A percentile compares a stretch with the other conserved stretches of the same genome.
These are phyloP conservation scores for Bidens hawaiensis DNA, from an alignment of 140 eudicot species.

Conservation along the genomic window DNA sequence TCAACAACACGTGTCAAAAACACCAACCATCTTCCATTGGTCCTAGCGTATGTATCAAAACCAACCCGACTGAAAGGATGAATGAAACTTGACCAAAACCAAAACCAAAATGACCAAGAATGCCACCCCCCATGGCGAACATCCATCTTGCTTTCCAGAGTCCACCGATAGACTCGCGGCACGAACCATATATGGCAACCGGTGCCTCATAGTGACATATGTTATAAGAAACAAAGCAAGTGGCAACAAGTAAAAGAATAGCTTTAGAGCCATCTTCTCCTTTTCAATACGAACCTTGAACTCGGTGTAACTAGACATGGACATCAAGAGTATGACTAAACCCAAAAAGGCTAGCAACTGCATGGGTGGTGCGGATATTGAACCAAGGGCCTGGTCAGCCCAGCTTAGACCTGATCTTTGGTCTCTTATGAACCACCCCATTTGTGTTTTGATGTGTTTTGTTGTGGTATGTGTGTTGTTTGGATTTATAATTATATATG, in stretches of 20 bases:
- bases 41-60: constrained; percentile 32
- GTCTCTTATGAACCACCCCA: constrained; percentile 37
- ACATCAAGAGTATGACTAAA: constrained; percentile 36
- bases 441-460: not conserved
- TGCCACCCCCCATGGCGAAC: constrained; percentile 59
- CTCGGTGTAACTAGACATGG: constrained; percentile 34
- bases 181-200: constrained; percentile 29
- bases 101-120: constrained; percentile 49
- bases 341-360: constrained; percentile 51
- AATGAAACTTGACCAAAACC: constrained; percentile 52
- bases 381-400: constrained; percentile 51
- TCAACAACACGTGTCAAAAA: constrained; percentile 3
- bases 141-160: constrained; percentile 34
- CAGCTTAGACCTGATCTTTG: constrained; percentile 50
- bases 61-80: constrained; percentile 49
- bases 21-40: not conserved
- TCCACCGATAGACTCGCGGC: constrained; percentile 17
- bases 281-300: constrained; percentile 46
- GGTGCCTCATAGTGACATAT: constrained; percentile 21
- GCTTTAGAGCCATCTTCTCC: constrained; percentile 34
- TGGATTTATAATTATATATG: not conserved
- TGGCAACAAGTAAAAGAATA: constrained; percentile 46
- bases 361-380: constrained; percentile 59
- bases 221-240: constrained; percentile 33
- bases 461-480: constrained; percentile 3